Conservation (phyloP, 768 basidiomycete genomes). For the Pleurotus tuber-regium region DNA sequence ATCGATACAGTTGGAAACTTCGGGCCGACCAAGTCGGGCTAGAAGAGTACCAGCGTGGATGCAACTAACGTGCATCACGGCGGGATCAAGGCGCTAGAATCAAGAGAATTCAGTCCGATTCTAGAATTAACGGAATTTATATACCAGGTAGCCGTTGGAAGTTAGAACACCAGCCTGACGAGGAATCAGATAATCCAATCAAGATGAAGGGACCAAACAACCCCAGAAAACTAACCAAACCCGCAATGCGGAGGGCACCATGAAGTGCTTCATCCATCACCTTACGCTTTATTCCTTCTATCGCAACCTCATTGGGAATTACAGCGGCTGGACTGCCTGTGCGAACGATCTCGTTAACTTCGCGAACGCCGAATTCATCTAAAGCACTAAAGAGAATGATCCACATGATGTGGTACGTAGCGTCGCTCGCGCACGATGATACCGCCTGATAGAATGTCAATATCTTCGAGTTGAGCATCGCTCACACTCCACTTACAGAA, state of each 20-base stretch:
- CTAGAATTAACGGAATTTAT: not conserved
- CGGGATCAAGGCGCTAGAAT: conserved; percentile 71
- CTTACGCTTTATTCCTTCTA: conserved; percentile 65
- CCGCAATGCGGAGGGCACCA: conserved; percentile 83
- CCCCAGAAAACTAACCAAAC: conserved; percentile 54
- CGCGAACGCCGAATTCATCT: conserved; percentile 82
- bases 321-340: conserved; percentile 30
- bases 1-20: conserved; percentile 79
- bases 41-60: conserved; percentile 82
- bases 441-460: conserved; percentile 34
- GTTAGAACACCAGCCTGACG: conserved; percentile 76
- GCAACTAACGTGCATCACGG: conserved; percentile 85
- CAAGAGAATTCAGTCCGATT: not conserved
- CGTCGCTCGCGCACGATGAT: conserved; percentile 74
- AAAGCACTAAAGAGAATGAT: conserved; percentile 78
- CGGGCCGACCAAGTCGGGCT: conserved; percentile 78
- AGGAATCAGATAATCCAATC: not conserved
- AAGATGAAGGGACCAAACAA: conserved; percentile 4
- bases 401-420: conserved; percentile 93
- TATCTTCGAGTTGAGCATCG: conserved; percentile 9
- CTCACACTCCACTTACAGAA: conserved; percentile 22
- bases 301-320: conserved; percentile 41
- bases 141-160: conserved; percentile 82
- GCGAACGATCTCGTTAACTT: conserved; percentile 52
- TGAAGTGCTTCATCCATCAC: conserved; percentile 82